phyloP scores from a whole-genome alignment of 176 grass and related monocot species.

The Rhynchospora breviuscula region DNA sequence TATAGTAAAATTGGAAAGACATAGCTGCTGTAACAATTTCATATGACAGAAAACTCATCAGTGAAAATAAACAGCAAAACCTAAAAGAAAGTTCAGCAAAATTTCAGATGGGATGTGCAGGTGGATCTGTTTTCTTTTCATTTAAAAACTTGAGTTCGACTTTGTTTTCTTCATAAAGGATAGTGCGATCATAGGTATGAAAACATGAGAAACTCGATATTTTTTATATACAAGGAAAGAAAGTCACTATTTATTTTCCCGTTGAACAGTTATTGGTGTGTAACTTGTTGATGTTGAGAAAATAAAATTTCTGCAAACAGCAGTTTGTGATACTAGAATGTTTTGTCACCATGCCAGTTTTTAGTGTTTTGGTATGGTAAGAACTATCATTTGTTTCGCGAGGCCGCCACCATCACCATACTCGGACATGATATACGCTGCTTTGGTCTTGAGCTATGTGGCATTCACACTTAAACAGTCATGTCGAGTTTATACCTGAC shows the following conservation, averaged over 20 bases:
- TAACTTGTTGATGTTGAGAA: not conserved
- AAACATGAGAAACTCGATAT: not conserved
- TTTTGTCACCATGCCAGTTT: not conserved
- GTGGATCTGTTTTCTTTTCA: not conserved
- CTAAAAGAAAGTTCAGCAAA: not conserved
- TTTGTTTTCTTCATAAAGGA: not conserved
- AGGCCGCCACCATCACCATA: not conserved
- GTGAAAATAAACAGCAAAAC: conserved; percentile 8
- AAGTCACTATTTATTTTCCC: not conserved
- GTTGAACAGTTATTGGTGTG: not conserved
- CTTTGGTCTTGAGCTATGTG: not conserved
- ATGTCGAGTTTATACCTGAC: not conserved
- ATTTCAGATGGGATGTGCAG: not conserved
- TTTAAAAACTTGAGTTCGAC: not conserved
- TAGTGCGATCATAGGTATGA: not conserved
- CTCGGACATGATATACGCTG: not conserved
- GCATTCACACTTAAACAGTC: not conserved
- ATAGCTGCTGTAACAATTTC: not conserved
- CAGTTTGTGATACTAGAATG: not conserved
- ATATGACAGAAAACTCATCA: not conserved
- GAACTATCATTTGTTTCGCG: not conserved
- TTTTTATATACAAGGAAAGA: not conserved
- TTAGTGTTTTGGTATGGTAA: not conserved
- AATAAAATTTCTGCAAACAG: not conserved
- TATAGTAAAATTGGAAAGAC: not conserved